Evolutionary conservation across 2,329 filamentous ascomycete species (phyloP).

Genomic region (Trichoderma citrinoviride): DNA sequence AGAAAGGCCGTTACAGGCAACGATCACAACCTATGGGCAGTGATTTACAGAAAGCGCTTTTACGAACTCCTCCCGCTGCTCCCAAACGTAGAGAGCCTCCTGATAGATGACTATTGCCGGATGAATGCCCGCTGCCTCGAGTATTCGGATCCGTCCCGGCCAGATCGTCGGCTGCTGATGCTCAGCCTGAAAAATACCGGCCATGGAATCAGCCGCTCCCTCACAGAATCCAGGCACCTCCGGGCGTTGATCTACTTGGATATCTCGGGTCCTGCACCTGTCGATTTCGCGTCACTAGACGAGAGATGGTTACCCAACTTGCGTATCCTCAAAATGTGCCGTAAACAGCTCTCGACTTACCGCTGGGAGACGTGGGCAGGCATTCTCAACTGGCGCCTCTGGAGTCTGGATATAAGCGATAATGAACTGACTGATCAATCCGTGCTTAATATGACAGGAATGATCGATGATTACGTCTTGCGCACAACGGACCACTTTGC

Average conservation of each 20-base stretch:
- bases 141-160: neutral
- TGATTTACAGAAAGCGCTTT: constrained; percentile 40
- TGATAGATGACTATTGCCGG: constrained; percentile 48
- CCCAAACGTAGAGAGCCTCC: constrained; percentile 45
- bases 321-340: constrained; percentile 50
- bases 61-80: constrained; percentile 37
- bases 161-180: constrained; percentile 31
- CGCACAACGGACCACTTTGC: neutral
- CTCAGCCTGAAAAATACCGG: constrained; percentile 47
- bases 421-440: constrained; percentile 52
- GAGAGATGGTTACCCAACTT: constrained; percentile 44
- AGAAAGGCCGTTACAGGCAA: constrained; percentile 39
- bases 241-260: constrained; percentile 51
- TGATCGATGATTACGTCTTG: neutral
- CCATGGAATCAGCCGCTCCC: constrained; percentile 36
- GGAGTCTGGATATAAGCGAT: constrained; percentile 55
- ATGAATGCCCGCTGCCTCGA: constrained; percentile 40
- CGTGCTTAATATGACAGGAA: constrained; percentile 29
- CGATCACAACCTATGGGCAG: constrained; percentile 42
- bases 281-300: constrained; percentile 39
- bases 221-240: constrained; percentile 32
- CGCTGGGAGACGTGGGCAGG: constrained; percentile 25
- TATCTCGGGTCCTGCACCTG: constrained; percentile 48
- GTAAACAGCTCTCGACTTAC: constrained; percentile 45
- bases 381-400: constrained; percentile 43